Percentiles rank a stretch among this genome's conserved stretches.
Conservation (phyloP, 495 filamentous ascomycete species). For the Aspergillus kassunensis region DNA sequence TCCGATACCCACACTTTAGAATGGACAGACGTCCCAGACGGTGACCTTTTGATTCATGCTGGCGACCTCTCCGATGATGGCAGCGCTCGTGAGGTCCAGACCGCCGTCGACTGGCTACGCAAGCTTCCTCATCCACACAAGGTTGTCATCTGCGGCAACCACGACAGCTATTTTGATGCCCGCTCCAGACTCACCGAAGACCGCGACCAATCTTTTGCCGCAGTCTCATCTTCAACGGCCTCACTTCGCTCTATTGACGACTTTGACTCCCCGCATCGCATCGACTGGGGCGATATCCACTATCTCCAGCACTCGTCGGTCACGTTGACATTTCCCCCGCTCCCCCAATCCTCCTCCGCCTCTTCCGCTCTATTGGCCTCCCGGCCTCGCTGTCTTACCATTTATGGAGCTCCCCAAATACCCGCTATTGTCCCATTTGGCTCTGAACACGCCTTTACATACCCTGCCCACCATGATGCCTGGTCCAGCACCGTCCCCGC, state of each 20-base stretch:
- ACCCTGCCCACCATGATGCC: conserved; percentile 54
- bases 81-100: conserved; percentile 66
- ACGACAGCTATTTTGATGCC: conserved; percentile 77
- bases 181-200: conserved; percentile 43
- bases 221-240: conserved; percentile 38
- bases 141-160: conserved; percentile 84
- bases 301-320: conserved; percentile 62
- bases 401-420: conserved; percentile 65
- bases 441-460: conserved; percentile 64
- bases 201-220: conserved; percentile 30
- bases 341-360: conserved; percentile 12
- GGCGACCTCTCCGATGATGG: conserved; percentile 80
- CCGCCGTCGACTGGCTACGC: conserved; percentile 73
- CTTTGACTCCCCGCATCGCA: conserved; percentile 26
- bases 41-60: conserved; percentile 85
- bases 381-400: conserved; percentile 38
- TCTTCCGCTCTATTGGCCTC: conserved; percentile 13
- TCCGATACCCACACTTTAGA: conserved; percentile 81
- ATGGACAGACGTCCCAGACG: conserved; percentile 60
- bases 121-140: conserved; percentile 71
- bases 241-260: conserved; percentile 42
- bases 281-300: conserved; percentile 57
- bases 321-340: conserved; percentile 42
- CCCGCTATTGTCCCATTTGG: conserved; percentile 52
- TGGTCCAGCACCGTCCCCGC: conserved; percentile 66